phyloP scores from a whole-genome alignment of 2,329 filamentous ascomycete genomes.

The Sarocladium brachiariae region DNA sequence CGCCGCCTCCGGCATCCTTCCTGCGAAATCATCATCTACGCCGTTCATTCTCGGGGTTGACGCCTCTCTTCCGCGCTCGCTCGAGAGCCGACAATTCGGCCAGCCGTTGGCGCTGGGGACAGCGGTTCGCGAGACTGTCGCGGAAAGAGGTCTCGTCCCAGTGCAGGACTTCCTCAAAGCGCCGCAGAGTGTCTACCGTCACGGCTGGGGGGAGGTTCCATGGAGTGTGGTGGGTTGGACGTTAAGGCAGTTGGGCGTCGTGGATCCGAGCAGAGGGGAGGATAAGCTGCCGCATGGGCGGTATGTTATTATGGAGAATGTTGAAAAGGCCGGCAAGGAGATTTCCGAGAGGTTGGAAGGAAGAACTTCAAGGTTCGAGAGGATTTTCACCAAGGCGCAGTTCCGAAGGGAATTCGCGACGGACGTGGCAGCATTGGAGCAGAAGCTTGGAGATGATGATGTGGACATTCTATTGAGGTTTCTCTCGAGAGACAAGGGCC shows the following conservation, averaged over 20 bases:
- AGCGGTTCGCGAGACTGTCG: constrained; percentile 69
- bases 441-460: constrained; percentile 54
- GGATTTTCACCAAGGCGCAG: constrained; percentile 59
- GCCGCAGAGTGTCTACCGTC: constrained; percentile 65
- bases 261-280: constrained; percentile 35
- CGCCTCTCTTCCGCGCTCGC: constrained; percentile 58
- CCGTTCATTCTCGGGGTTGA: constrained; percentile 48
- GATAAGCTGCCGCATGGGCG: constrained; percentile 54
- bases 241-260: constrained; percentile 59
- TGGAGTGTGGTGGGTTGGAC: constrained; percentile 72
- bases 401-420: constrained; percentile 54
- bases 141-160: constrained; percentile 62
- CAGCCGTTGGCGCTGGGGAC: constrained; percentile 72
- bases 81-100: constrained; percentile 74
- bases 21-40: constrained; percentile 32
- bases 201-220: constrained; percentile 61
- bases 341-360: constrained; percentile 39
- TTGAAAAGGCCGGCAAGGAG: constrained; percentile 51
- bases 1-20: constrained; percentile 51
- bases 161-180: constrained; percentile 59
- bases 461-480: constrained; percentile 64
- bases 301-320: constrained; percentile 59
- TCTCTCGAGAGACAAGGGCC: constrained; percentile 58
- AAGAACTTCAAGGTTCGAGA: constrained; percentile 50
- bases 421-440: constrained; percentile 32